Percentiles rank a stretch among this genome's conserved stretches.
Conservation (phyloP, 805 yeast genomes). For the Lachancea thermotolerans region DNA sequence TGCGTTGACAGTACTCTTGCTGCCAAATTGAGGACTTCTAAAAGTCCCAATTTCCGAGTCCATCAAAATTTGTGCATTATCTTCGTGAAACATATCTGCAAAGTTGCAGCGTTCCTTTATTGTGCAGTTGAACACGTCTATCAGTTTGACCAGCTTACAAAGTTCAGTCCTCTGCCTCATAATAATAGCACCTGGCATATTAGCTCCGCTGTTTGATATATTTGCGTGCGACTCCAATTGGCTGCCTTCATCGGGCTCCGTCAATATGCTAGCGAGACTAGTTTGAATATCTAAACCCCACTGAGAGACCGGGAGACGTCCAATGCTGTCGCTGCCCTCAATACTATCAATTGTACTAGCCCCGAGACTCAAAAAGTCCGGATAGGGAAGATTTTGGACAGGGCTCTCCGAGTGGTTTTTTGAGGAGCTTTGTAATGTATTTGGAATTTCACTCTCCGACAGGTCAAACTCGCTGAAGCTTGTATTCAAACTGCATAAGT, state of each 20-base stretch:
- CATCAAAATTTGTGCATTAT: slow-evolving; percentile 10
- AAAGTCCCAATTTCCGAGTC: slow-evolving; percentile 20
- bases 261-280: too few relatives aligned
- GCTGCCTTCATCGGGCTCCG: too few relatives aligned
- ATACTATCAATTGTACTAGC: background rate
- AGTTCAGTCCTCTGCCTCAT: slow-evolving; percentile 16
- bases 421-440: background rate
- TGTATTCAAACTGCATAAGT: background rate
- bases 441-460: background rate
- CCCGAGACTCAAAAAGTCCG: background rate
- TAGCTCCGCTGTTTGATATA: background rate
- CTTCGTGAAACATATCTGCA: slow-evolving; percentile 15
- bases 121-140: slow-evolving; percentile 23
- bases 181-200: background rate
- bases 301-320: too few relatives aligned
- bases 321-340: background rate
- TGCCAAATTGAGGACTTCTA: slow-evolving; percentile 1
- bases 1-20: slow-evolving; percentile 2
- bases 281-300: too few relatives aligned
- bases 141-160: slow-evolving; percentile 14
- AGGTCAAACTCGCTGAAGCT: background rate
- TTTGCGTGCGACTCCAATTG: too few relatives aligned
- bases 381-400: background rate
- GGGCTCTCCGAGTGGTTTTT: background rate
- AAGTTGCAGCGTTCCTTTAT: slow-evolving; percentile 22